Evolutionary conservation across 768 basidiomycete genomes (phyloP), one percentile per base, ranked within the genome.

Genomic region (Antrodiella citrinella): DNA sequence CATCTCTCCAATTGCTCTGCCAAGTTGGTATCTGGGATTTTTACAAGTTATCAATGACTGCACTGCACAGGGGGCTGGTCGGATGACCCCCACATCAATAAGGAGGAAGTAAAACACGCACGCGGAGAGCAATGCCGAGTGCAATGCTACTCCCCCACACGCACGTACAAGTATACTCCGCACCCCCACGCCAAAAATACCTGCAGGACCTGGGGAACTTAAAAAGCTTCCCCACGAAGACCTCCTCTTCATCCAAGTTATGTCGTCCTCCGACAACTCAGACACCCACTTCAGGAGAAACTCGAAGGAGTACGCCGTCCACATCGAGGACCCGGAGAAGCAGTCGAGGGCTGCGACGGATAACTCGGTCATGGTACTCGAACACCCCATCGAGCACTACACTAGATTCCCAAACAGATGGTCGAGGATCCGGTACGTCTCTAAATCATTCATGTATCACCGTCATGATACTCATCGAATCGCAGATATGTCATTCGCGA

Each of bases 351-450:
- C n/a, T n/a, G 30, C 15, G 30, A 35, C 30, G 7, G 30, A 35
- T 15, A 35, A 35, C 30, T 35, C 30, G 7, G 15, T 15, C 30
- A 35, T 15, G 7, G 30, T 35, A 15, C 30, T 35, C 41, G 41
- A 43, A 43, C n/a, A 43, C n/a, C 15, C 21, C 19, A 22, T 43
- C n/a, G 66, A 68, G 12, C 64, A 67, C 50, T 69, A 70, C 50
- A 59, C 67, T 10, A 61, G 52, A 18, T 67, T 71, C 57, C 77
- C 76, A 12, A 82, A 81, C 60, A 57, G 63, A 45, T 82, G 78
- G 81, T 70, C 76, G n/a, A 71, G 58, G 53, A 72, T 74, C 48
- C 74, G 81, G 82, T 82, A 58, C 40, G 69, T 44, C 26, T 43
- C 21, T 15, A 22, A 5, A n/a, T 35, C 15, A 15, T 35, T 35